Base-by-base conservation (phyloP, 331 rosid species). In the Rhamnella rubrinervis region DNA sequence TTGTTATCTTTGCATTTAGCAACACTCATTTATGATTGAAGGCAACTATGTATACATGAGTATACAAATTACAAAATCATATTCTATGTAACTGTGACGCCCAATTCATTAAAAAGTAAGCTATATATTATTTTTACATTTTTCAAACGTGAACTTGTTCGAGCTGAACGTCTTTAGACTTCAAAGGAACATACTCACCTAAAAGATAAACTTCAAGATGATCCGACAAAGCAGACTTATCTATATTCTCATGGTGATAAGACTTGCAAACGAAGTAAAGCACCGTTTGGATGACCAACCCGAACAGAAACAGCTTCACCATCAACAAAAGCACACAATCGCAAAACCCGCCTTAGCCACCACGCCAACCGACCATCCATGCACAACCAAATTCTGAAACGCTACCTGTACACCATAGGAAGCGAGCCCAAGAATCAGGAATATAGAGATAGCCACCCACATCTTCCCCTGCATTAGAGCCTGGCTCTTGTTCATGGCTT, bases 181-280 rank as follows among this genome's bases (percentile, higher is more conserved):
- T 90, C 82, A 93, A 73, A 0, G 92, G 96, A 41, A 74, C 84
- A 59, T 93, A 93, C 15, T 88, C 91, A 26, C 91, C 98, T 0
- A 81, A 68, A 28, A 58, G 56, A 70, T 85, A 87, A 0, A 85
- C 96, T 52, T 85, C 91, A 8, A 93, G 81, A 28, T 91, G 97
- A 68, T 90, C 89, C 1, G 96, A 90, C 38, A 93, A 70, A 20
- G 87, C 92, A 6, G 91, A 84, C 68, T 90, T 93, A 72, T 93
- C 97, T 19, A 93, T 88, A 68, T 79, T 93, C 74, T 93, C 89
- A 55, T 91, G 98, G 67, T 93, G 97, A 55, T 85, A 81, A 0
- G 98, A 90, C 71, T 90, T 93, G 84, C 97, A 93, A 2, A 93
- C 93, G 13, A 93, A 86, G 75, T 93, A 91, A 6, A 90, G 72